phyloP scores from a whole-genome alignment of 2,329 filamentous ascomycete species.

The Hypomyces rosellus region DNA sequence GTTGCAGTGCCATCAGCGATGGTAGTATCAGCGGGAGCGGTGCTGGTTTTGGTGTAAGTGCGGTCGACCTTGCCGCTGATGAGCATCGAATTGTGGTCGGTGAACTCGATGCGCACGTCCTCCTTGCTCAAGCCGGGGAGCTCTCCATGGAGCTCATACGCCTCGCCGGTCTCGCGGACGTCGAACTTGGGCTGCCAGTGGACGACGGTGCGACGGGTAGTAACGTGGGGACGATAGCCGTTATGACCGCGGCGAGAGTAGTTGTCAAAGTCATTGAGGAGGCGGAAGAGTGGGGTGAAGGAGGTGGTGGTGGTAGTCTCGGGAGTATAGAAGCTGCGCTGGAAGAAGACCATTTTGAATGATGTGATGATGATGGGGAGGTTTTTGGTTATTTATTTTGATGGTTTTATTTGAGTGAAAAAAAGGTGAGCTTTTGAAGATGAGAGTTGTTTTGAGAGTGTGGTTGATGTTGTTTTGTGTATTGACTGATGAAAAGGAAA shows the following conservation, averaged over 20 bases:
- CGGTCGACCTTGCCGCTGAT: conserved; percentile 62
- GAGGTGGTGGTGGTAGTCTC: conserved; percentile 29
- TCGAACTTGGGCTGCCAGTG: conserved; percentile 67
- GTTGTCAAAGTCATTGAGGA: conserved; percentile 52
- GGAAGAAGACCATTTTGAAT: conserved; percentile 47
- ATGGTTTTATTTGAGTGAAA: background rate
- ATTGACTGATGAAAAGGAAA: background rate
- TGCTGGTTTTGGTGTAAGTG: conserved; percentile 42
- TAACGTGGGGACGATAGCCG: conserved; percentile 8
- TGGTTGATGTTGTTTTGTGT: background rate
- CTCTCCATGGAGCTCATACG: conserved; percentile 70
- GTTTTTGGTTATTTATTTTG: background rate
- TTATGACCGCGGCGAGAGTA: conserved; percentile 32
- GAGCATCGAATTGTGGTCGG: conserved; percentile 61
- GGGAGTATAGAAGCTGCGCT: conserved; percentile 36
- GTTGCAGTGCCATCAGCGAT: conserved; percentile 29
- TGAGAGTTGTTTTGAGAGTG: background rate
- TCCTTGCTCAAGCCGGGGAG: conserved; percentile 67
- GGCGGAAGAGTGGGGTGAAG: conserved; percentile 50
- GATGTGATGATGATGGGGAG: conserved; percentile 2
- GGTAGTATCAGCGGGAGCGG: conserved; percentile 34
- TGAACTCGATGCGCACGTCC: conserved; percentile 68
- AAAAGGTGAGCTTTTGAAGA: background rate
- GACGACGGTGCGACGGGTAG: conserved; percentile 22
- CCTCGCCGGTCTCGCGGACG: conserved; percentile 56